Base-by-base conservation (phyloP, 257 asterid genomes). In the Osmanthus fragrans region DNA sequence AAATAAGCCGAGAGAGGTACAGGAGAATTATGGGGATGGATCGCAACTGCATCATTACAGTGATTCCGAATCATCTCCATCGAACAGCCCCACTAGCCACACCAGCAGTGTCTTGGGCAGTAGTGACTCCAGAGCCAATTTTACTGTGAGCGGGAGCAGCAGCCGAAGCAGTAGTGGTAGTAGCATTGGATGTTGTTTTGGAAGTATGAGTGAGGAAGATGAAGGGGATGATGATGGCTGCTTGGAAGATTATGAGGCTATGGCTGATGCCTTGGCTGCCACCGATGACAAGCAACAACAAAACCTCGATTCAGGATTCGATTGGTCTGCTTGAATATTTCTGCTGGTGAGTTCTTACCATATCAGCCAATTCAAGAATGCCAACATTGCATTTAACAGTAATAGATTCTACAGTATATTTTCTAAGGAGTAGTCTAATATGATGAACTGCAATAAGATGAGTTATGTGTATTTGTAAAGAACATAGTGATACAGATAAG, bases 251-350 rank as follows among this genome's bases (percentile, higher is more conserved):
- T 94, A 98, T 98, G 99, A 94, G 80, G 90, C 96, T 72, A 79
- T 92, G 82, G 97, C 99, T 65, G 98, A 94, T 88, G 99, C 99
- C 5, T 87, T 94, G 86, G 94, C 92, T 75, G 96, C 95, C 60
- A 78, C 83, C 0, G 93, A 90, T 74, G 80, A 83, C 85, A 84
- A 87, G 80, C 85, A 83, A 71, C 85, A 87, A 60, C 82, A 69
- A 68, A 70, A 56, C 60, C 79, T 84, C 73, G 49, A 73, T 10
- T 77, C 79, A 2, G 81, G 69, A 72, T 72, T 72, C 71, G 86
- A 71, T 65, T 71, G 74, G 34, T 78, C 80, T 25, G 27, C 27
- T 25, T 25, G 27, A 25, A 25, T 25, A 25, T 25, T 25, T 25
- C 27, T 25, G 27, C 27, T 25, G 27, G 27, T 25, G 27, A 25